A percentile compares a stretch with the other conserved stretches of the same genome.
Conservation (phyloP, 495 filamentous ascomycete genomes). For the Trichoderma reesei region DNA sequence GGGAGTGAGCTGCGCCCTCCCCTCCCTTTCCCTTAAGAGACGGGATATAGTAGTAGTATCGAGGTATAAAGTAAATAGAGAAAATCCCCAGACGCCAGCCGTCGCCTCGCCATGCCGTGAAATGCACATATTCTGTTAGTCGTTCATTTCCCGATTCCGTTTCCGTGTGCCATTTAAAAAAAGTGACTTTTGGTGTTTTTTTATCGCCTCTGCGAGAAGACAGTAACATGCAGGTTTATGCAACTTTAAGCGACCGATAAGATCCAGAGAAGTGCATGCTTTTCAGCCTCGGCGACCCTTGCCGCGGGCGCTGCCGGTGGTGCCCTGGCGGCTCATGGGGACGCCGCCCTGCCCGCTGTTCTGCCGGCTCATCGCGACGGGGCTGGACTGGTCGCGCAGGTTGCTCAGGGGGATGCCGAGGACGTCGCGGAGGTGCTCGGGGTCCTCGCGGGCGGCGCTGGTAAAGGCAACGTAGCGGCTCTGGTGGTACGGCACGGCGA, state of each 20-base stretch:
- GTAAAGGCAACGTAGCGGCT: conserved; percentile 29
- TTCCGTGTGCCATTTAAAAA: not conserved
- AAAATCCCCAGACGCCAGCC: not conserved
- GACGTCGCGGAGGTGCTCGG: conserved; percentile 32
- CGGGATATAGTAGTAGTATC: not conserved
- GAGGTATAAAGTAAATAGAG: not conserved
- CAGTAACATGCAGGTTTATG: too few relatives aligned
- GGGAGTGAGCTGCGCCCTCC: not conserved
- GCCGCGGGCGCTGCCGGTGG: conserved; percentile 26
- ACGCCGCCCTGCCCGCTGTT: conserved; percentile 31
- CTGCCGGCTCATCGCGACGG: conserved; percentile 38
- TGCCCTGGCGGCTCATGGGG: conserved; percentile 38
- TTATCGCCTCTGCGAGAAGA: not conserved
- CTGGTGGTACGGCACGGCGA: conserved; percentile 27
- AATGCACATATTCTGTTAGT: conserved; percentile 1
- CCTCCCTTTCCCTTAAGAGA: not conserved
- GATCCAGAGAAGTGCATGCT: too few relatives aligned
- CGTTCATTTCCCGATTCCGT: not conserved
- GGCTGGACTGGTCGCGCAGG: conserved; percentile 22
- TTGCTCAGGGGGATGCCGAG: conserved; percentile 29
- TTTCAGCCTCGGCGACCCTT: conserved; percentile 15
- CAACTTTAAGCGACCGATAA: too few relatives aligned
- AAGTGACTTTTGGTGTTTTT: not conserved
- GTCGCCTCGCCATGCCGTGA: conserved; percentile 7
- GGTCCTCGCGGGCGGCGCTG: conserved; percentile 32